A percentile compares a stretch with the other conserved stretches of the same genome.
phyloP scores from a whole-genome alignment of 768 basidiomycete genomes.

The Hydnomerulius pinastri region DNA sequence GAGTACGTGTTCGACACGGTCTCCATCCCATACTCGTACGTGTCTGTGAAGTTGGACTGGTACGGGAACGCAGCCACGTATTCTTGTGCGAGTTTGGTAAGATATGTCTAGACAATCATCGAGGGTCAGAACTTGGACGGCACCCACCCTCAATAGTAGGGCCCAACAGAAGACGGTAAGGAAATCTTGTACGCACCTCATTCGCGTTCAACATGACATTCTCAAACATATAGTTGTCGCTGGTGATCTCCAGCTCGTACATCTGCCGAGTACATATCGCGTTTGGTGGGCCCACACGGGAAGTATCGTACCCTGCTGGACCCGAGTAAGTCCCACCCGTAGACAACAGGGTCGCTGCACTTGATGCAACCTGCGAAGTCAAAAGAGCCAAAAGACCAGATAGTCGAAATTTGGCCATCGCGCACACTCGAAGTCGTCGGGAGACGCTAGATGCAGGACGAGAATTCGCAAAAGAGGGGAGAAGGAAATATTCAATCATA shows the following conservation, averaged over 20 bases:
- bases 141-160: too few species aligned
- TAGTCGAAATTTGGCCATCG: too few species aligned
- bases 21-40: conserved; percentile 9
- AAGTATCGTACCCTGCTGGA: not conserved
- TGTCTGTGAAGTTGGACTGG: conserved; percentile 11
- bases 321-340: not conserved
- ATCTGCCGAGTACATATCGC: conserved; percentile 10
- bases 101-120: conserved; percentile 11
- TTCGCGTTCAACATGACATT: conserved; percentile 17
- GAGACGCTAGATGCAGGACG: too few species aligned
- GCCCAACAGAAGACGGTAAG: too few species aligned
- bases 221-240: conserved; percentile 13
- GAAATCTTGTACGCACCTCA: conserved; percentile 1
- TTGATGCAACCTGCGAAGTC: too few species aligned
- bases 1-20: conserved; percentile 8
- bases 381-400: too few species aligned
- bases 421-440: too few species aligned
- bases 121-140: too few species aligned
- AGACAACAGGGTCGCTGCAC: too few species aligned
- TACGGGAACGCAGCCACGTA: conserved; percentile 6
- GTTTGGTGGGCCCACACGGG: conserved; percentile 14
- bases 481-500: too few species aligned
- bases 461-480: too few species aligned
- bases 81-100: conserved; percentile 9
- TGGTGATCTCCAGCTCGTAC: conserved; percentile 12